Percentiles rank a stretch among this genome's conserved stretches.
These are phyloP conservation scores for Kwoniella europaea DNA, from an alignment of 768 basidiomycete genomes.

Conservation along the genomic window DNA sequence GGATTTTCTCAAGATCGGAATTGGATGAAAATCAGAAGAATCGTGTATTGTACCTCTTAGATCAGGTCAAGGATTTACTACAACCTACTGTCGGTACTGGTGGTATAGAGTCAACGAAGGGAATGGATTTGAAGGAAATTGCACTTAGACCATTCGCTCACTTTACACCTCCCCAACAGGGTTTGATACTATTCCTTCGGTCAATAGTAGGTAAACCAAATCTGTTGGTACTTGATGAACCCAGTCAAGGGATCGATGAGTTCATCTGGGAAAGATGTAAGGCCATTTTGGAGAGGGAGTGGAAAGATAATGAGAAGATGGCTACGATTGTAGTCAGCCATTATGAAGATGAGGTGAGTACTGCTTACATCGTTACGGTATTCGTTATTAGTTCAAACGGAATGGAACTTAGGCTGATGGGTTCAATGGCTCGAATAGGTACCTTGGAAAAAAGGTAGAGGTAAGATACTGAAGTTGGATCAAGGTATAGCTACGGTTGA, in stretches of 20 bases:
- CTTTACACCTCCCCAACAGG: slow-evolving; percentile 75
- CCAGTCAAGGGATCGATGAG: slow-evolving; percentile 90
- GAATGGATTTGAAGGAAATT: slow-evolving; percentile 41
- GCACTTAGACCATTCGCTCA: slow-evolving; percentile 69
- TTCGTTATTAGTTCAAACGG: no score
- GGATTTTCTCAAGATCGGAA: slow-evolving; percentile 70
- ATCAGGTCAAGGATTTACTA: slow-evolving; percentile 61
- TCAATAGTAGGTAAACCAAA: slow-evolving; percentile 76
- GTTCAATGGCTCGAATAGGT: slow-evolving; percentile 8
- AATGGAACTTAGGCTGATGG: not conserved
- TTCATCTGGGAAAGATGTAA: slow-evolving; percentile 71
- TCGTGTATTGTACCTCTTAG: slow-evolving; percentile 67
- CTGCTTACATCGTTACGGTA: not conserved
- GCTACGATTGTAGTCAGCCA: slow-evolving; percentile 85
- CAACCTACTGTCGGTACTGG: slow-evolving; percentile 3
- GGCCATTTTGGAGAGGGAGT: slow-evolving; percentile 66
- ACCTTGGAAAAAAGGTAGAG: slow-evolving; percentile 68
- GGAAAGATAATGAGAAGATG: slow-evolving; percentile 61
- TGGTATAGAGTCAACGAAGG: slow-evolving; percentile 1
- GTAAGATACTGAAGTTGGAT: slow-evolving; percentile 63
- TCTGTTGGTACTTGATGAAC: slow-evolving; percentile 86
- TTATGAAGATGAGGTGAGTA: slow-evolving; percentile 79
- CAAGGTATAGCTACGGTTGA: slow-evolving; percentile 44
- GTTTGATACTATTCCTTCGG: slow-evolving; percentile 79
- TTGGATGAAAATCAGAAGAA: slow-evolving; percentile 61